phyloP scores from a whole-genome alignment of 108 stramenopile species.

The Pseudonitzschia multistriata region DNA sequence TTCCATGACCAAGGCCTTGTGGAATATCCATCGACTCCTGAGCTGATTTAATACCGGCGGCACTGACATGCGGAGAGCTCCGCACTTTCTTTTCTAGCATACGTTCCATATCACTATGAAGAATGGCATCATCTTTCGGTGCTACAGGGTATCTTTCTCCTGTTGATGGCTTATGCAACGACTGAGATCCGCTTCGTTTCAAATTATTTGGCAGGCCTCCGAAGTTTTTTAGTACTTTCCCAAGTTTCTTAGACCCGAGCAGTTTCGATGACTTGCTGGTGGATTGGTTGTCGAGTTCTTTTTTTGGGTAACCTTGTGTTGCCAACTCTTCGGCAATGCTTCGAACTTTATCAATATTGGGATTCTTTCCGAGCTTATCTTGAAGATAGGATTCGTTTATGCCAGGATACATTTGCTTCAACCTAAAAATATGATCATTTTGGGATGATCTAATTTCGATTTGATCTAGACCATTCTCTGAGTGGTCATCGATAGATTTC shows the following conservation, averaged over 20 bases:
- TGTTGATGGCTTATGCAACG: neutral
- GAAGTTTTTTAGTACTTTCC: conserved; percentile 15
- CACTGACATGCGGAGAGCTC: conserved; percentile 42
- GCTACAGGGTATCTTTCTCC: conserved; percentile 1
- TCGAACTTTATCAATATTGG: conserved; percentile 53
- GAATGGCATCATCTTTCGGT: conserved; percentile 39
- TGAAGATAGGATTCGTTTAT: conserved; percentile 43
- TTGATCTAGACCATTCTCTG: neutral
- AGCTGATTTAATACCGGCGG: conserved; percentile 45
- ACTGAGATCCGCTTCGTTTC: neutral
- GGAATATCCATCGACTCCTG: conserved; percentile 47
- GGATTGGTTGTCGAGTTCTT: neutral
- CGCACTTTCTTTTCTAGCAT: conserved; percentile 54
- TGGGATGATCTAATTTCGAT: neutral
- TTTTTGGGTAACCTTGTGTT: conserved; percentile 25
- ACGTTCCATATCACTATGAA: conserved; percentile 56
- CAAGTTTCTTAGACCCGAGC: conserved; percentile 37
- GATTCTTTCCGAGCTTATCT: conserved; percentile 53
- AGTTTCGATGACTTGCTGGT: conserved; percentile 21
- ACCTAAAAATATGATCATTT: conserved; percentile 42
- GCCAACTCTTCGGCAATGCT: conserved; percentile 60
- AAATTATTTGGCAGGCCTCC: conserved; percentile 12
- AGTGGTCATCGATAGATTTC: neutral
- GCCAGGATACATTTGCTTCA: conserved; percentile 71
- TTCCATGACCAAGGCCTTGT: conserved; percentile 55